These are phyloP conservation scores for Gracilariopsis chorda DNA, from an alignment of 23 red algal genomes.

Conservation along the genomic window DNA sequence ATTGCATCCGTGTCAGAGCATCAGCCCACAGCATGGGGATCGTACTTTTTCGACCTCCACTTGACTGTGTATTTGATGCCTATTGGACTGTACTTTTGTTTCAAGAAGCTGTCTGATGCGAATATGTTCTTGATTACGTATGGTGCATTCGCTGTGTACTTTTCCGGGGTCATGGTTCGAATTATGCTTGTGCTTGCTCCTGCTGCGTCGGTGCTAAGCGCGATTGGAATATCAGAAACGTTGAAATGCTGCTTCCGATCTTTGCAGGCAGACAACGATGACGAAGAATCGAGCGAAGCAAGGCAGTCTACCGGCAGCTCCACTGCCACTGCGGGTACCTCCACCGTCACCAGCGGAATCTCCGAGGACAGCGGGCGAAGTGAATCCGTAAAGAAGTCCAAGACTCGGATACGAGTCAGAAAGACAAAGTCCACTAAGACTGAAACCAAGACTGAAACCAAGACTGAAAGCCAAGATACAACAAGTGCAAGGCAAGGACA, in stretches of 20 bases:
- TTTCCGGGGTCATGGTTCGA: conserved; percentile 98
- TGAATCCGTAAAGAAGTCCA: not conserved
- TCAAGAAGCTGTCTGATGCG: conserved; percentile 80
- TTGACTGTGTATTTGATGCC: conserved; percentile 84
- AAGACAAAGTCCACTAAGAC: conserved; percentile 1
- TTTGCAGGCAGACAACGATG: conserved; percentile 44
- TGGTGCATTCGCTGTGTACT: conserved; percentile 89
- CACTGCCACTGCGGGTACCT: not conserved
- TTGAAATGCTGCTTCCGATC: conserved; percentile 64
- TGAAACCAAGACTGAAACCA: not conserved
- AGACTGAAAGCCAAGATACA: not conserved
- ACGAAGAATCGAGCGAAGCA: not conserved
- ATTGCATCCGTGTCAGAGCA: conserved; percentile 99
- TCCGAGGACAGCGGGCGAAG: not conserved
- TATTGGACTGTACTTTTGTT: conserved; percentile 94
- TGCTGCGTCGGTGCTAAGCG: conserved; percentile 83
- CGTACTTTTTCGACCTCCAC: conserved; percentile 99
- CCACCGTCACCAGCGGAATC: not conserved
- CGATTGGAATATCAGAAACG: conserved; percentile 73
- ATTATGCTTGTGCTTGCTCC: conserved; percentile 99
- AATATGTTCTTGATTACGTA: conserved; percentile 92
- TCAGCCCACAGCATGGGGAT: conserved; percentile 97
- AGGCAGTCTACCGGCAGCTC: not conserved
- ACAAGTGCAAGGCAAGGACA: not conserved
- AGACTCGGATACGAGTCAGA: not conserved